phyloP scores from a whole-genome alignment of 805 yeast genomes.

The Teunomyces aglyptinius region DNA sequence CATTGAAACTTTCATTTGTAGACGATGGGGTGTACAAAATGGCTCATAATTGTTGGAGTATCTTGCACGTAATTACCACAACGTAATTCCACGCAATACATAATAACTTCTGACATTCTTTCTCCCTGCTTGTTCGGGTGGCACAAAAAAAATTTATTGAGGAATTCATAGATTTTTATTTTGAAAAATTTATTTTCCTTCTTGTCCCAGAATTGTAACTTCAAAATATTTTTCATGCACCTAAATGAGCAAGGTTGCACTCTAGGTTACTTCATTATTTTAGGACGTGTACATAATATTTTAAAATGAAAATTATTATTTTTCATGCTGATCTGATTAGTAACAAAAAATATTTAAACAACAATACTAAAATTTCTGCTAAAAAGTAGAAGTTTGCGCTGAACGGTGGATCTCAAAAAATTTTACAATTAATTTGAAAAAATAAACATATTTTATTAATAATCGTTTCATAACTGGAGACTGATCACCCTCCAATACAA shows the following conservation, averaged over 20 bases:
- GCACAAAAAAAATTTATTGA: not conserved
- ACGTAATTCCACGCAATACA: not conserved
- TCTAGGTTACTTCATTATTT: not conserved
- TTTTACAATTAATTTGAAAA: not conserved
- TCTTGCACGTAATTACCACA: not conserved
- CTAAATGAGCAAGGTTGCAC: not conserved
- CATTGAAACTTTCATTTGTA: not conserved
- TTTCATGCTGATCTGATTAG: not conserved
- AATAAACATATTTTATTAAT: not conserved
- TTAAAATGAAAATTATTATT: not conserved
- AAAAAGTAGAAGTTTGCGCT: not conserved
- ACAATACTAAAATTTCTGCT: not conserved
- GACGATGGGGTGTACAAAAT: not conserved
- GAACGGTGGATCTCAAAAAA: constrained; percentile 3
- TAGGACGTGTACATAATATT: not conserved
- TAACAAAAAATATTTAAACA: not conserved
- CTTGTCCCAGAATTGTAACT: not conserved
- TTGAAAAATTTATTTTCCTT: not conserved
- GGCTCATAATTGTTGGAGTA: not conserved
- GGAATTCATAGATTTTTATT: not conserved
- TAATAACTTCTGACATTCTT: not conserved
- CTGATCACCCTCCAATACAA: not conserved
- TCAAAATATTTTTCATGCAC: constrained; percentile 1
- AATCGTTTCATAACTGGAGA: constrained; percentile 1
- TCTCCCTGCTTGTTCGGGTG: not conserved